Conservation (phyloP, 139 green algal species). For the Chlorella sp. region DNA sequence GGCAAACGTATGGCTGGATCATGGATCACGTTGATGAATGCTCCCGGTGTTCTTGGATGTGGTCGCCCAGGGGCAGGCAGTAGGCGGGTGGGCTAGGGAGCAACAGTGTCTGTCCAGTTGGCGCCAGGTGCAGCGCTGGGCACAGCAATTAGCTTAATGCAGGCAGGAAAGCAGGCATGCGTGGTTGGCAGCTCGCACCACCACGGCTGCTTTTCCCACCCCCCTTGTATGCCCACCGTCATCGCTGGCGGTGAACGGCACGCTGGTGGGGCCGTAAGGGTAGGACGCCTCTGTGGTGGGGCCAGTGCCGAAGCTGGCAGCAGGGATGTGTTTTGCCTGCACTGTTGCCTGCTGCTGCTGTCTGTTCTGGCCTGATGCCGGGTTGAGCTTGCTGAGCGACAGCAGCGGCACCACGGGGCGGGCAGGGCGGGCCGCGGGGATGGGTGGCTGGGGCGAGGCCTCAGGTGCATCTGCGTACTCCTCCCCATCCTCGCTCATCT, state of each 20-base stretch:
- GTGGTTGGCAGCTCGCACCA: no score
- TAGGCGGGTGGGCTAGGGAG: no score
- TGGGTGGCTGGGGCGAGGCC: neutral
- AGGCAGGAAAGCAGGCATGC: neutral
- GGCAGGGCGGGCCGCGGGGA: no score
- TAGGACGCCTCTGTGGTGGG: neutral
- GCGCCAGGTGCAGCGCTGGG: neutral
- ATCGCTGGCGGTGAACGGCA: neutral
- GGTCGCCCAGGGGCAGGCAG: no score
- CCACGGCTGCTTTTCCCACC: neutral
- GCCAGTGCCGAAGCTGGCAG: neutral
- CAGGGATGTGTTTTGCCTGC: neutral
- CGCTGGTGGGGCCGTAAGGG: neutral
- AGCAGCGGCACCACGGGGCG: neutral
- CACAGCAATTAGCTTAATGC: neutral
- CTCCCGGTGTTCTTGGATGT: no score
- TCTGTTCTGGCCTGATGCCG: neutral
- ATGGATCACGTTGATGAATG: no score
- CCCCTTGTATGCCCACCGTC: neutral
- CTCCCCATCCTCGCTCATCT: neutral
- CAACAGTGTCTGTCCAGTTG: no score
- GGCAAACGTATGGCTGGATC: neutral
- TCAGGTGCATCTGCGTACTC: neutral
- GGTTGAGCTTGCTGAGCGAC: conserved; percentile 9
- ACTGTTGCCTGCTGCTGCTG: neutral